Evolutionary conservation across 73 alveolate genomes (phyloP), one percentile per base, ranked within the genome.

Genomic region (Uronychia setigera): DNA sequence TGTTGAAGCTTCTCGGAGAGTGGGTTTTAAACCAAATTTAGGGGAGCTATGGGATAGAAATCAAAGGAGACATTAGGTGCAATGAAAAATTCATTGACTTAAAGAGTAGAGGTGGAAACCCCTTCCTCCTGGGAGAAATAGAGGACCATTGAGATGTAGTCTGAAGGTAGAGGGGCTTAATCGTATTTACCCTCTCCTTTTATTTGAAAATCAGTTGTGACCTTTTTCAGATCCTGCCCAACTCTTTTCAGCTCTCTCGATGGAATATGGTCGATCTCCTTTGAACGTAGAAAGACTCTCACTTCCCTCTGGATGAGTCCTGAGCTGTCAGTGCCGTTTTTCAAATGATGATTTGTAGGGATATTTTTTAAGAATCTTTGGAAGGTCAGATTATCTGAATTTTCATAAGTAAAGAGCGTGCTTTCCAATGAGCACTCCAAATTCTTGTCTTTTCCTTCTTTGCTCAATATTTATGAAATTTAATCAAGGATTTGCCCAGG

Each of bases 341-440:
- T 46, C n/a, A 5, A 46, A 46, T 11, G 5, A 19, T 46, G 67
- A 46, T 46, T 19, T 46, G 67, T 11, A 11, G 5, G 5, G 67
- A 46, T 46, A 46, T 19, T 46, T 46, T 46, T 46, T 5, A 11
- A 11, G 19, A 46, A 46, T 46, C 67, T 46, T 46, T 5, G 19
- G 67, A 46, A 46, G 67, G 67, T 19, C 67, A 46, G 67, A 46
- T 46, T 46, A 46, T 46, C 67, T 46, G 67, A 46, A 46, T 46
- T 46, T 46, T 46, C 67, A 46, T 46, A 46, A 5, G 67, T 46
- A 19, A 46, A 46, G 67, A 46, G 67, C 5, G n/a, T 46, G n/a
- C n/a, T 46, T 19, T 46, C 67, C 19, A 46, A 11, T 46, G 67
- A 46, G 67, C 67, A 46, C 67, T 46, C 67, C n/a, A n/a, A n/a